phyloP scores from a whole-genome alignment of 805 yeast species.

The Wickerhamomyces rabaulensis region DNA sequence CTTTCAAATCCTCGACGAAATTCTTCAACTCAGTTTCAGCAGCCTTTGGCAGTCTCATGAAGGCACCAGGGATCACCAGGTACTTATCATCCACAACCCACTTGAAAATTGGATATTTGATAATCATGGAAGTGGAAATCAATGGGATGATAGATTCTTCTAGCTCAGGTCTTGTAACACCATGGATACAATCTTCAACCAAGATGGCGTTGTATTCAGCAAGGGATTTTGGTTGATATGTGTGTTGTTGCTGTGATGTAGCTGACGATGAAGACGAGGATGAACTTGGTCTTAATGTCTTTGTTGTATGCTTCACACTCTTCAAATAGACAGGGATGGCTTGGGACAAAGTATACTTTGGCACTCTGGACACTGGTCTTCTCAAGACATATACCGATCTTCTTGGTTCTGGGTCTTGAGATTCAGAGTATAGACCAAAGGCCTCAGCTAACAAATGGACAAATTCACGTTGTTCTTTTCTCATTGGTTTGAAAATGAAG shows the following conservation, averaged over 20 bases:
- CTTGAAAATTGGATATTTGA: conserved; percentile 28
- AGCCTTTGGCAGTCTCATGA: conserved; percentile 29
- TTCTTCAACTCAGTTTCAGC: conserved; percentile 39
- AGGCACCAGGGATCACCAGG: conserved; percentile 28
- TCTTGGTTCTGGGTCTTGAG: conserved; percentile 79
- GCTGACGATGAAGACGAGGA: not conserved
- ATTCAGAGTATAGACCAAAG: conserved; percentile 56
- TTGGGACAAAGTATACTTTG: conserved; percentile 42
- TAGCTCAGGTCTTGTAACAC: conserved; percentile 35
- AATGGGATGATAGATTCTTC: conserved; percentile 17
- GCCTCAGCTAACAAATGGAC: conserved; percentile 61
- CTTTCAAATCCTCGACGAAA: conserved; percentile 32
- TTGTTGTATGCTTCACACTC: conserved; percentile 24
- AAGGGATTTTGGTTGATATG: conserved; percentile 5
- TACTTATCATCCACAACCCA: conserved; percentile 39
- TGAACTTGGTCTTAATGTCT: conserved; percentile 15
- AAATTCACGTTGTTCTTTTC: conserved; percentile 59
- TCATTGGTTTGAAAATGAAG: conserved; percentile 72
- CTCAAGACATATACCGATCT: conserved; percentile 62
- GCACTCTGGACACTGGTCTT: conserved; percentile 28
- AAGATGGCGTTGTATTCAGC: conserved; percentile 46
- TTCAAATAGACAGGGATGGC: conserved; percentile 30
- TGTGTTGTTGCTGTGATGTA: not conserved
- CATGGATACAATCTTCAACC: conserved; percentile 48
- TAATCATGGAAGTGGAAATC: conserved; percentile 1